phyloP scores from a whole-genome alignment of 2,329 filamentous ascomycete genomes.

The Chaetothyriales sp. region DNA sequence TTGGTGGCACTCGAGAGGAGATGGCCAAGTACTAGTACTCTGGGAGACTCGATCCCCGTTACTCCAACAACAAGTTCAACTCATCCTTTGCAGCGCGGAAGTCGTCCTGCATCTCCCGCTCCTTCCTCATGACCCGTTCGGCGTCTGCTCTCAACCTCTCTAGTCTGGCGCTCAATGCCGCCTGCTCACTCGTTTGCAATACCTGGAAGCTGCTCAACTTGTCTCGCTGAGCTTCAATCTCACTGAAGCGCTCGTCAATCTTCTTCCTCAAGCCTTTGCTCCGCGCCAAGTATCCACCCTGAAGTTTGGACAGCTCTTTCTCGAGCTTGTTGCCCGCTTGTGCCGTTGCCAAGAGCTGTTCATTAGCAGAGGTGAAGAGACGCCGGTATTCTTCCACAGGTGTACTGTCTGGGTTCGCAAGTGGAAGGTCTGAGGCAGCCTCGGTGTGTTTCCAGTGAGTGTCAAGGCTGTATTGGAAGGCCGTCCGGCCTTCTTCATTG shows the following conservation, averaged over 20 bases:
- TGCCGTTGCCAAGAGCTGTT: slow-evolving; percentile 58
- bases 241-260: slow-evolving; percentile 59
- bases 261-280: slow-evolving; percentile 69
- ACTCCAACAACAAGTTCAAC: slow-evolving; percentile 44
- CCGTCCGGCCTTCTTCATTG: slow-evolving; percentile 35
- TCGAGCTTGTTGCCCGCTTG: slow-evolving; percentile 76
- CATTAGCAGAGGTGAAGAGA: slow-evolving; percentile 64
- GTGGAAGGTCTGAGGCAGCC: slow-evolving; percentile 45
- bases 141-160: slow-evolving; percentile 72
- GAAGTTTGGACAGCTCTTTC: slow-evolving; percentile 93
- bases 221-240: slow-evolving; percentile 57
- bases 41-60: background rate
- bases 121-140: slow-evolving; percentile 60
- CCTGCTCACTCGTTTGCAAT: slow-evolving; percentile 66
- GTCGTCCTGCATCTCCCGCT: slow-evolving; percentile 79
- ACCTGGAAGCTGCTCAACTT: slow-evolving; percentile 63
- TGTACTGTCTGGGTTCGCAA: slow-evolving; percentile 67
- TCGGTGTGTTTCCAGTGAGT: slow-evolving; percentile 37
- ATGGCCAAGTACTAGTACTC: background rate
- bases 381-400: slow-evolving; percentile 54
- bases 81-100: slow-evolving; percentile 69
- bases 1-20: too few relatives aligned
- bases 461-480: slow-evolving; percentile 32
- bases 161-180: slow-evolving; percentile 57
- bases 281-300: slow-evolving; percentile 77